Conservation (phyloP, 169 alveolate genomes). For the Haemoproteus tartakovskyi region DNA sequence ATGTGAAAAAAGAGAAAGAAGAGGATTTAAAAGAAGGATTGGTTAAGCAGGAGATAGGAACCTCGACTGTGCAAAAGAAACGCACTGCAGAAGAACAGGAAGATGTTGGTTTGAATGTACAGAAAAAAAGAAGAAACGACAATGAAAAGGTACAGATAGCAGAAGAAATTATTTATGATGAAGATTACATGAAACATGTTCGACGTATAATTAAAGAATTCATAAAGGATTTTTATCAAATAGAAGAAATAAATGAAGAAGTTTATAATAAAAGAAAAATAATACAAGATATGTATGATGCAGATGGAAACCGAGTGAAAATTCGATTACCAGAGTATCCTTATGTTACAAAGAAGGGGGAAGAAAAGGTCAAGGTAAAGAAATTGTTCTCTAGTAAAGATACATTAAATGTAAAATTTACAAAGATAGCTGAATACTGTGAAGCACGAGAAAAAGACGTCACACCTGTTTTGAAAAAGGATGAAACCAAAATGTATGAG, state of each 20-base stretch:
- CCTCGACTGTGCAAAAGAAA: no score
- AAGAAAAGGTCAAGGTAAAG: background rate
- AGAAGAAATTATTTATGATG: no score
- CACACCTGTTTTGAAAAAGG: background rate
- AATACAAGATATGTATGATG: constrained; percentile 45
- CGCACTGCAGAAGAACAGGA: no score
- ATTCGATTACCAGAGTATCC: constrained; percentile 1
- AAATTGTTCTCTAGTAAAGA: background rate
- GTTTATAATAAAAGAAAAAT: constrained; percentile 1
- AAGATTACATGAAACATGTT: background rate
- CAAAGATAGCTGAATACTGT: background rate
- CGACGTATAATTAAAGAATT: constrained; percentile 11
- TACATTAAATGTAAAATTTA: background rate
- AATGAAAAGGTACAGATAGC: no score
- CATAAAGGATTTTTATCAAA: constrained; percentile 15
- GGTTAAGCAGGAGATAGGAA: background rate
- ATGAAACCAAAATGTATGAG: background rate
- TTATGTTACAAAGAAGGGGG: constrained; percentile 7
- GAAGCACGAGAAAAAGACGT: background rate
- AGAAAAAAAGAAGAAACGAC: no score
- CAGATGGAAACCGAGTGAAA: constrained; percentile 37
- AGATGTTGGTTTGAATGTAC: no score
- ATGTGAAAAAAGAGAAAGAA: no score
- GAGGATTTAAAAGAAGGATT: no score
- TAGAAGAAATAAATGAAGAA: constrained; percentile 9